Evolutionary conservation across 2,329 filamentous ascomycete genomes (phyloP), one percentile per base, ranked within the genome.

Genomic region (Aspergillus sojae): DNA sequence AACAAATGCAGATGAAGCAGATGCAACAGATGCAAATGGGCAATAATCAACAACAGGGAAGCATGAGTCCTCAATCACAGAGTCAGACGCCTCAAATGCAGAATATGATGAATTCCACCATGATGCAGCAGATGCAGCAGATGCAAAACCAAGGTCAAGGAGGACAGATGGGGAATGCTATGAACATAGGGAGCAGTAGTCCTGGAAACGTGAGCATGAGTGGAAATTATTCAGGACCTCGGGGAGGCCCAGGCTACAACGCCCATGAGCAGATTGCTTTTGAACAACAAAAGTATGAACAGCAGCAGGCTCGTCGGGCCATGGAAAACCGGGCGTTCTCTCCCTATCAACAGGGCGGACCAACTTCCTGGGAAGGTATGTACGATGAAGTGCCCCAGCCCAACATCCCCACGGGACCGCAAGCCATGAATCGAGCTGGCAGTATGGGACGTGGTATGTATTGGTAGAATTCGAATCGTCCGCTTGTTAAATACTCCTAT

Each of bases 331-430:
- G 78, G 14, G 74, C 68, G 21, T 78, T 79, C 72, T 73, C 78
- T 61, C 75, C 79, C 45, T 80, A 81, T 65, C 76, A 84, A 77
- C 72, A 85, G 62, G 88, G 87, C 52, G 88, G 88, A 19, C 90
- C 91, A n/a, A 92, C 91, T 28, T 94, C 90, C 46, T 97, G 94
- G 93, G 94, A 98, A 77, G 94, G 94, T 73, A 97, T 97, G 93
- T 98, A 97, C 77, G 94, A 98, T 75, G 94, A 97, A 76, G 92
- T 94, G 2, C 94, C 93, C 19, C 92, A 94, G 75, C 92, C 92
- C 5, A 89, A 89, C 70, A 86, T 89, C 62, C 81, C 83, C 68
- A 82, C 80, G 19, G 84, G 82, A 54, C 83, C 84, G 57, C 81
- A 79, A 62, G 80, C 82, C 64, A 79, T 80, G 65, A 79, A 80